Evolutionary conservation across 1,284 basidiomycete species (phyloP), one percentile per base, ranked within the genome.

Genomic region (Marasmius oreades): DNA sequence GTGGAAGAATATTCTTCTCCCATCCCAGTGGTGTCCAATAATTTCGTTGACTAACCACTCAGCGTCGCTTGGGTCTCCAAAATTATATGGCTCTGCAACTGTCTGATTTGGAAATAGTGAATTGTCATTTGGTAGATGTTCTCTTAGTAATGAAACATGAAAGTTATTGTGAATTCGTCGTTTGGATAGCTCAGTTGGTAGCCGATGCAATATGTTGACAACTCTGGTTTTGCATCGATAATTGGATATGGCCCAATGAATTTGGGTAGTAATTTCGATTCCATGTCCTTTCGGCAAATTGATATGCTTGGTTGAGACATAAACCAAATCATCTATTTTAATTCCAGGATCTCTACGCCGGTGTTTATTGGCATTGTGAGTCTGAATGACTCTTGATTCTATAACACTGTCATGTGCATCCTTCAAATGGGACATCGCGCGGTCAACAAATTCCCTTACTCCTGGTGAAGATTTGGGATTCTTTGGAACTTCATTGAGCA

Each of bases 211-310:
- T 67, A 72, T 3, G 34, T 64, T 0, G 68, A 69, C 0, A 55
- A 64, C 3, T 62, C 57, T 2, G 57, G 60, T 6, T 59, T 31
- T 26, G 64, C 65, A 8, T 60, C 18, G 0, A 61, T 12, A 23
- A 75, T 62, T 6, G 59, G 48, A 52, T 67, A 73, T 1, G 69
- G 72, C 1, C 73, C 70, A 31, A 71, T 61, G 53, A 56, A 73
- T 48, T 66, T 66, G 0, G 70, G 71, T 1, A 60, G 36, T 1
- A 73, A 58, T 56, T 73, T 73, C n/a, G 0, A 52, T 14, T 1
- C 64, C 63, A 2, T 61, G 37, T 1, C 63, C 65, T 51, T 71
- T 71, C 0, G 64, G 69, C 6, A 74, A 48, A 4, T 56, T 55
- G 2, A 73, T 56, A 37, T 73, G 69, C 51, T 66, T 61, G 0